phyloP scores from a whole-genome alignment of 352 stramenopile species.

The Globisporangium ultimum region DNA sequence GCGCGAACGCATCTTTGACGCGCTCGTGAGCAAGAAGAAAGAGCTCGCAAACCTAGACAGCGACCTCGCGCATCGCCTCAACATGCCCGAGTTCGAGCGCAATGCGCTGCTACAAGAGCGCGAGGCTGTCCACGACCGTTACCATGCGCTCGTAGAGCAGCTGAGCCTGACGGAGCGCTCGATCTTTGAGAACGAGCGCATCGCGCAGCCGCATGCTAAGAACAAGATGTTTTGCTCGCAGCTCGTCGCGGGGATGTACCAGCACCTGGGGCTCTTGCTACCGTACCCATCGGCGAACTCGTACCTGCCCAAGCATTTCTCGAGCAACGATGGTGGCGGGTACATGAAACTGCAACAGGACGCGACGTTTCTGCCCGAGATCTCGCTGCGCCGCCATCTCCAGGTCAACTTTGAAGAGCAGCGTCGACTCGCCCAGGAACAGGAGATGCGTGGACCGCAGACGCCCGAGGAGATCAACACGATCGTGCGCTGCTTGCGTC shows the following conservation, averaged over 20 bases:
- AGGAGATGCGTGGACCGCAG: constrained; percentile 25
- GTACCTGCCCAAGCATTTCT: constrained; percentile 88
- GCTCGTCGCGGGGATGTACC: constrained; percentile 73
- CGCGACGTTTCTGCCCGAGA: constrained; percentile 60
- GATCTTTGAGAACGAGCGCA: constrained; percentile 79
- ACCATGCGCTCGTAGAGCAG: constrained; percentile 53
- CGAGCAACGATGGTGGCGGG: constrained; percentile 34
- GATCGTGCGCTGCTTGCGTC: constrained; percentile 67
- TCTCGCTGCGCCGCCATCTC: constrained; percentile 54
- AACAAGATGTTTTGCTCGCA: constrained; percentile 85
- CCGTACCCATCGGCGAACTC: constrained; percentile 83
- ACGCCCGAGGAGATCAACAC: constrained; percentile 29
- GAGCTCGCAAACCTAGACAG: constrained; percentile 52
- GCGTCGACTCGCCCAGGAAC: constrained; percentile 28
- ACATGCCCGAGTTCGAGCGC: constrained; percentile 74
- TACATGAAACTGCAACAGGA: constrained; percentile 83
- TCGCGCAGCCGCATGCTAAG: constrained; percentile 28
- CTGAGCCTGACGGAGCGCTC: constrained; percentile 66
- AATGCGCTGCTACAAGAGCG: constrained; percentile 61
- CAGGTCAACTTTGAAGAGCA: constrained; percentile 27
- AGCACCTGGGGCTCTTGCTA: constrained; percentile 71
- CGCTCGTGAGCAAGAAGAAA: constrained; percentile 62
- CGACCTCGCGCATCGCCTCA: constrained; percentile 58
- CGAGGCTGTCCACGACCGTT: constrained; percentile 41
- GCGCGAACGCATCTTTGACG: constrained; percentile 73